These are phyloP conservation scores for Sanghuangporus weigelae DNA, from an alignment of 1,284 basidiomycete species.

Conservation along the genomic window DNA sequence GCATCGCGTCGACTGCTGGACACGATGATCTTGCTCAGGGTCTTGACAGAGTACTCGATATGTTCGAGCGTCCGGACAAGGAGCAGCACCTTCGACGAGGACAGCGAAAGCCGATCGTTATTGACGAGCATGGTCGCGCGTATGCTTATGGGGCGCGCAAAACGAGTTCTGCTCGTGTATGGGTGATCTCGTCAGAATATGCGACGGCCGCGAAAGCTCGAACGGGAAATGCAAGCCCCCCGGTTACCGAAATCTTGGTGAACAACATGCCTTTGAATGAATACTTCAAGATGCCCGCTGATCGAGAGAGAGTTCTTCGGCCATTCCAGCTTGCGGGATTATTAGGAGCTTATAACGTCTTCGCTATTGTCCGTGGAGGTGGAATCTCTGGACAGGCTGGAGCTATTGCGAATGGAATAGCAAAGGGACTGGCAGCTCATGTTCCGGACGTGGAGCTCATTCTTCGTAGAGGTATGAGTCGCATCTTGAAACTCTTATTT, in stretches of 20 bases:
- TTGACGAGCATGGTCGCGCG: conserved; percentile 76
- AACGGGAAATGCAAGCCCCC: conserved; percentile 11
- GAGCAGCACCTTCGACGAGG: conserved; percentile 49
- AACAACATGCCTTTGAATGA: conserved; percentile 77
- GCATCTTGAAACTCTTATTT: conserved; percentile 9
- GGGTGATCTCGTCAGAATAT: conserved; percentile 79
- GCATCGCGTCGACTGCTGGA: conserved; percentile 64
- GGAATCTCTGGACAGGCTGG: conserved; percentile 88
- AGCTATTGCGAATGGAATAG: conserved; percentile 82
- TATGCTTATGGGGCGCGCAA: conserved; percentile 84
- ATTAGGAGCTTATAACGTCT: conserved; percentile 92
- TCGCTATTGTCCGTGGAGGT: conserved; percentile 83
- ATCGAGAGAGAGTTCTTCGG: conserved; percentile 77
- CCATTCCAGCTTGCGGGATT: conserved; percentile 83
- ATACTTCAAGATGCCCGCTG: conserved; percentile 75
- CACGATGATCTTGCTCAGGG: conserved; percentile 50
- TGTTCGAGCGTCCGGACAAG: conserved; percentile 63
- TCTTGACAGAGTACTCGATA: conserved; percentile 49
- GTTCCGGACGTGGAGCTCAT: conserved; percentile 60
- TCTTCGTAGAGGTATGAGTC: conserved; percentile 60
- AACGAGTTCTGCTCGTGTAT: conserved; percentile 83
- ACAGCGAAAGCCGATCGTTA: conserved; percentile 47
- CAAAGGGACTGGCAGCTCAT: conserved; percentile 75
- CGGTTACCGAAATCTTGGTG: conserved; percentile 51
- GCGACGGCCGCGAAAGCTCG: conserved; percentile 19